A percentile compares a stretch with the other conserved stretches of the same genome.
Conservation (phyloP, 805 yeast species). For the Starmerella stellata region DNA sequence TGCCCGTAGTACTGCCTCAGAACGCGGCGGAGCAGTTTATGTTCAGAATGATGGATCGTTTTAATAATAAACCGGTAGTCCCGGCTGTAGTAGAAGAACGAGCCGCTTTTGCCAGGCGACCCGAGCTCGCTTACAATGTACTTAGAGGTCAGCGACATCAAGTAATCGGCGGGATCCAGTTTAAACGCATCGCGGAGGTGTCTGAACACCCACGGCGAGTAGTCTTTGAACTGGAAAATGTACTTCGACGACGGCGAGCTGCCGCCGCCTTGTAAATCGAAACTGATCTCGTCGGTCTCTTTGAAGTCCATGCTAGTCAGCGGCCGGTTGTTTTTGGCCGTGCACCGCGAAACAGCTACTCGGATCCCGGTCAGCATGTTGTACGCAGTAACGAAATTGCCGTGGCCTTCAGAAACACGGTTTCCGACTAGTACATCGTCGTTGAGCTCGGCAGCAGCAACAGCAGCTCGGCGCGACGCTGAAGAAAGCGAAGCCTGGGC, state of each 20-base stretch:
- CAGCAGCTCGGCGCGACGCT: slow-evolving; percentile 9
- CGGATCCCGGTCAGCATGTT: slow-evolving; percentile 95
- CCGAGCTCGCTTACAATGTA: slow-evolving; percentile 81
- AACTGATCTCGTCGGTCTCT: slow-evolving; percentile 60
- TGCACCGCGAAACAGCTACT: slow-evolving; percentile 78
- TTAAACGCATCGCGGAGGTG: slow-evolving; percentile 65
- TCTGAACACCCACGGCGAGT: slow-evolving; percentile 83
- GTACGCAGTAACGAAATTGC: slow-evolving; percentile 82
- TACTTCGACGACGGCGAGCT: slow-evolving; percentile 84
- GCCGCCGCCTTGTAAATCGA: slow-evolving; percentile 67
- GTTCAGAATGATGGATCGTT: slow-evolving; percentile 87
- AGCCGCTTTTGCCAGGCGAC: slow-evolving; percentile 94
- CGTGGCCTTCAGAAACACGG: slow-evolving; percentile 81
- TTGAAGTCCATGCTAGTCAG: slow-evolving; percentile 54
- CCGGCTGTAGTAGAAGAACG: slow-evolving; percentile 84
- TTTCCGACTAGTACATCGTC: slow-evolving; percentile 53
- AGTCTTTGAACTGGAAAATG: slow-evolving; percentile 92
- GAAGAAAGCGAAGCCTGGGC: slow-evolving; percentile 2
- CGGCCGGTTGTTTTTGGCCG: slow-evolving; percentile 62
- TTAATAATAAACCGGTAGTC: slow-evolving; percentile 89
- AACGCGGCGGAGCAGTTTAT: slow-evolving; percentile 56
- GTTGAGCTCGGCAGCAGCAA: slow-evolving; percentile 11
- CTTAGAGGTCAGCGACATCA: slow-evolving; percentile 80
- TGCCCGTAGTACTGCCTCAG: slow-evolving; percentile 64
- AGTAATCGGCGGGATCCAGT: slow-evolving; percentile 87